Evolutionary conservation across 2,329 filamentous ascomycete genomes (phyloP).

Genomic region (Graphilbum ipis-grandicollis): DNA sequence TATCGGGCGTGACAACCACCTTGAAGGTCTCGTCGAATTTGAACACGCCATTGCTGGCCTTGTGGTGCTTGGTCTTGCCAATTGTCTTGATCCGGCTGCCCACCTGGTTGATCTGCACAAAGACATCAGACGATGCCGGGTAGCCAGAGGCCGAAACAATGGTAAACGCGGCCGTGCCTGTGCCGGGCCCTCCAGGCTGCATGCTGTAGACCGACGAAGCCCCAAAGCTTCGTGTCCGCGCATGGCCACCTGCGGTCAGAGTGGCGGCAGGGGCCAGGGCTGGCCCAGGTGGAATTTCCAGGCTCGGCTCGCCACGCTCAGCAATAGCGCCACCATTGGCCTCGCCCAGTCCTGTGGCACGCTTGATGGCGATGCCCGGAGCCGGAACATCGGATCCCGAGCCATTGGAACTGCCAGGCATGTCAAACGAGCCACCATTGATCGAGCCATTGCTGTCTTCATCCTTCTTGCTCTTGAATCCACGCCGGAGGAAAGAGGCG

Average conservation of each 20-base stretch:
- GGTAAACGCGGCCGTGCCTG: conserved; percentile 64
- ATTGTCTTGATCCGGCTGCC: conserved; percentile 58
- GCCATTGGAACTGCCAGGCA: conserved; percentile 21
- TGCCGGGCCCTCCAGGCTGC: conserved; percentile 36
- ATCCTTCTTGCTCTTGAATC: conserved; percentile 52
- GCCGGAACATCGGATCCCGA: conserved; percentile 21
- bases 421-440: neutral
- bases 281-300: conserved; percentile 16
- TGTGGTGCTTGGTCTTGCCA: conserved; percentile 85
- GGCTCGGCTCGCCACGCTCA: conserved; percentile 9
- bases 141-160: conserved; percentile 66
- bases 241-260: conserved; percentile 17
- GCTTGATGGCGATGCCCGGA: conserved; percentile 19
- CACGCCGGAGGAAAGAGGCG: conserved; percentile 76
- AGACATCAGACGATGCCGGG: conserved; percentile 60
- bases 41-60: conserved; percentile 47
- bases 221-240: conserved; percentile 39
- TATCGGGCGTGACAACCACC: conserved; percentile 59
- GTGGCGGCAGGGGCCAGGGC: conserved; percentile 12
- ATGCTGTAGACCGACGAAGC: conserved; percentile 52
- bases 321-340: conserved; percentile 11
- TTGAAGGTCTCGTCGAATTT: conserved; percentile 68
- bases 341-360: conserved; percentile 19
- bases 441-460: conserved; percentile 24
- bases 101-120: conserved; percentile 53